Conservation (phyloP, 495 filamentous ascomycete genomes). For the Pyronema omphalodes region DNA sequence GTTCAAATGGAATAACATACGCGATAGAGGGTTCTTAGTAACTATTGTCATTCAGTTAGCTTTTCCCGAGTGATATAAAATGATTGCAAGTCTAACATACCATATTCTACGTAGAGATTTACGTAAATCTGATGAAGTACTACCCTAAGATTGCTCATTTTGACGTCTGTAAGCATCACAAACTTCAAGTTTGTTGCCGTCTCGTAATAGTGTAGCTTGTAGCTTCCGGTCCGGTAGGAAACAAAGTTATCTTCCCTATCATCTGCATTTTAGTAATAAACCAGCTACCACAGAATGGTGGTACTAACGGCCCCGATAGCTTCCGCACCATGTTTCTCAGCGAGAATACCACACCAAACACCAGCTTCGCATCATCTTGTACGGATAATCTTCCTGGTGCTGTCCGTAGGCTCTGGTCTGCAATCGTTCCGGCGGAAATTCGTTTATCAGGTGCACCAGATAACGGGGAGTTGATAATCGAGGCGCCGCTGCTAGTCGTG, state of each 20-base stretch:
- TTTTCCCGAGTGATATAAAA: neutral
- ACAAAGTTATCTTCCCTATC: constrained; percentile 48
- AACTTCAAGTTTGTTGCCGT: constrained; percentile 88
- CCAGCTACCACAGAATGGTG: neutral
- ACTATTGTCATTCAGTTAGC: constrained; percentile 33
- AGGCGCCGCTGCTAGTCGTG: constrained; percentile 24
- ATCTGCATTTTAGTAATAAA: constrained; percentile 3
- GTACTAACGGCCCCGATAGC: constrained; percentile 40
- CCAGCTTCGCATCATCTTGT: constrained; percentile 83
- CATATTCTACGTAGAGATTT: constrained; percentile 30
- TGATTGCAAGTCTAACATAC: neutral
- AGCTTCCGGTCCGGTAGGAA: constrained; percentile 72
- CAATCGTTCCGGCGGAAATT: constrained; percentile 22
- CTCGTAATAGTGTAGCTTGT: constrained; percentile 98
- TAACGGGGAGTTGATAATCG: constrained; percentile 22
- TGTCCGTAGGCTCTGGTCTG: constrained; percentile 11
- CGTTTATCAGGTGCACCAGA: constrained; percentile 13
- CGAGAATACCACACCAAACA: constrained; percentile 93
- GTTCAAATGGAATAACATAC: constrained; percentile 9
- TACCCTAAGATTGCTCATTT: constrained; percentile 72
- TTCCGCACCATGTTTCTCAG: constrained; percentile 93
- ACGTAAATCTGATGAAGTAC: constrained; percentile 97
- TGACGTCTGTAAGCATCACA: constrained; percentile 86
- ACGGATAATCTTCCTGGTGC: constrained; percentile 37
- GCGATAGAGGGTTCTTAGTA: constrained; percentile 84